These are phyloP conservation scores for Phytophthora pluvialis DNA, from an alignment of 352 stramenopile genomes.

Conservation along the genomic window DNA sequence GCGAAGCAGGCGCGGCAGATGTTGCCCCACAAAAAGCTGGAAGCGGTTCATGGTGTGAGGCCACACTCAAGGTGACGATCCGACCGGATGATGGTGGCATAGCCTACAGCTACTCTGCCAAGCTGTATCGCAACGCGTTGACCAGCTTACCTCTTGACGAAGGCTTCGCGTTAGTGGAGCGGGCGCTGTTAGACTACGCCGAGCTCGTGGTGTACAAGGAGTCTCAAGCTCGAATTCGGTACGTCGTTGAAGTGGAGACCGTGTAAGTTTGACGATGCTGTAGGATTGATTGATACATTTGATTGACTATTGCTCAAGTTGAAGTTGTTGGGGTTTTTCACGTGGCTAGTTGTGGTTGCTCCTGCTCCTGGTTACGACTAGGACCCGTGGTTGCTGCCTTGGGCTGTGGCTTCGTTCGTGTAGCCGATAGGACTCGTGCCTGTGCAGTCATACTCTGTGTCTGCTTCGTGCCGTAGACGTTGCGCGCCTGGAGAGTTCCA, in stretches of 20 bases:
- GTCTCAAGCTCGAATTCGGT: constrained; percentile 70
- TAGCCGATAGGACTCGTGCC: constrained; percentile 28
- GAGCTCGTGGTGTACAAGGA: constrained; percentile 85
- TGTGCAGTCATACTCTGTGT: constrained; percentile 43
- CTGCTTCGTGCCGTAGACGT: constrained; percentile 70
- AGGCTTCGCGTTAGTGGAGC: constrained; percentile 27
- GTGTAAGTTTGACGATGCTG: constrained; percentile 10
- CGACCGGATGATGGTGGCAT: constrained; percentile 16
- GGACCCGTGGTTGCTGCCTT: constrained; percentile 4
- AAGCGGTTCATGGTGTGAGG: constrained; percentile 33
- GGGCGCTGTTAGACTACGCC: constrained; percentile 45
- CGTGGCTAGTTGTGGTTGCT: constrained; percentile 17
- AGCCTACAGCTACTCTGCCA: constrained; percentile 45
- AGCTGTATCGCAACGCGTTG: constrained; percentile 62
- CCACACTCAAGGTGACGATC: constrained; percentile 36
- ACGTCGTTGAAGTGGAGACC: constrained; percentile 76
- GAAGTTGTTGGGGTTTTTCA: constrained; percentile 15
- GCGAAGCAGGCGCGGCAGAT: background rate
- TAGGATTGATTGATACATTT: constrained; percentile 8
- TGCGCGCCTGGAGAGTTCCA: constrained; percentile 63
- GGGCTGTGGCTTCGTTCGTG: constrained; percentile 16
- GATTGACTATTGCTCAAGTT: constrained; percentile 14
- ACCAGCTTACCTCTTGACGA: constrained; percentile 18
- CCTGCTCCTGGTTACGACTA: constrained; percentile 33
- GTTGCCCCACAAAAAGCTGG: constrained; percentile 1